Conservation (phyloP, 805 yeast genomes). For the Candida argentea region DNA sequence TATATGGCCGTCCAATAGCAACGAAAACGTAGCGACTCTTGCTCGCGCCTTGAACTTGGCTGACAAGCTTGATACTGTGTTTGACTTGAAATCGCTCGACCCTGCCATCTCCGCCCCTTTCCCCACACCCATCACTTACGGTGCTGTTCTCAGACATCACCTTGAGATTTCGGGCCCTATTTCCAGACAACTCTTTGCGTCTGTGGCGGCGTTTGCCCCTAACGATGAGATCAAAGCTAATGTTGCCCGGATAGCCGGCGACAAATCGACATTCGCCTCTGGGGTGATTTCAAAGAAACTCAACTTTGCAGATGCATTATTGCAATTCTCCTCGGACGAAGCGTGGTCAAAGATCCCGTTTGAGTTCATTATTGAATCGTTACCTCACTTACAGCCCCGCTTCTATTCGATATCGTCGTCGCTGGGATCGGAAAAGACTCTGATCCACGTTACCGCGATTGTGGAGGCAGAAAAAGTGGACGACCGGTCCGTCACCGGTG, state of each 20-base stretch:
- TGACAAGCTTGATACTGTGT: conserved; percentile 42
- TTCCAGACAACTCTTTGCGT: conserved; percentile 74
- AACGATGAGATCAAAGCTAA: conserved; percentile 40
- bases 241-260: conserved; percentile 47
- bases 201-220: conserved; percentile 79
- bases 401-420: conserved; percentile 95
- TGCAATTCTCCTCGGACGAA: conserved; percentile 46
- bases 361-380: conserved; percentile 69
- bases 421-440: conserved; percentile 62
- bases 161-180: conserved; percentile 89
- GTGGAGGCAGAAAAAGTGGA: conserved; percentile 53
- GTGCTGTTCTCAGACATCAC: conserved; percentile 73
- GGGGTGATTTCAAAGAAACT: conserved; percentile 51
- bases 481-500: conserved; percentile 54
- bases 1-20: conserved; percentile 84
- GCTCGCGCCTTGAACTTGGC: conserved; percentile 51
- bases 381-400: conserved; percentile 83
- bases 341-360: conserved; percentile 79
- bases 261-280: conserved; percentile 58
- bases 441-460: conserved; percentile 80
- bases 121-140: conserved; percentile 83
- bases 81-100: conserved; percentile 62
- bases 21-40: conserved; percentile 62
- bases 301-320: conserved; percentile 70
- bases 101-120: conserved; percentile 53